phyloP scores from a whole-genome alignment of 345 rosid species.

The Microthlaspi erraticum region DNA sequence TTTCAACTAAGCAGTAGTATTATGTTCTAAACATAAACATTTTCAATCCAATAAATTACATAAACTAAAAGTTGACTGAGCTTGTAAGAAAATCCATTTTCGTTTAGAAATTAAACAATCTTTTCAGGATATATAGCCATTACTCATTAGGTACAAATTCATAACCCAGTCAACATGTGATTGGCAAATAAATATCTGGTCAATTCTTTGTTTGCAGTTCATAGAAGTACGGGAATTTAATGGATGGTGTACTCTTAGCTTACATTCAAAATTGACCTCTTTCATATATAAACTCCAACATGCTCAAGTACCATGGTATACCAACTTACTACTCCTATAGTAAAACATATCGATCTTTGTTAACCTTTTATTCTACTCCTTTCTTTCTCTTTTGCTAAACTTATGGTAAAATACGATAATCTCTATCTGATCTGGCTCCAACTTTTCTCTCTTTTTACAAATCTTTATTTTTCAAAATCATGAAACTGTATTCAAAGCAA shows the following conservation, averaged over 20 bases:
- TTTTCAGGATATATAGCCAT: too few species aligned
- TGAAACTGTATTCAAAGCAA: neutral
- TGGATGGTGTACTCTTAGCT: neutral
- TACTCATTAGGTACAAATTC: too few species aligned
- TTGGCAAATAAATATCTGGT: neutral
- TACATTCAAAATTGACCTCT: neutral
- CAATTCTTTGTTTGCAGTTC: neutral
- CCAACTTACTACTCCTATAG: constrained; percentile 1
- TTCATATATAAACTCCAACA: neutral
- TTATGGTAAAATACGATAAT: neutral
- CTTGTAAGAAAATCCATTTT: too few species aligned
- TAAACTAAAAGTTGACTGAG: too few species aligned
- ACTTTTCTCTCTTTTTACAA: neutral
- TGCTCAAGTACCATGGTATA: neutral
- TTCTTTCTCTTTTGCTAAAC: neutral
- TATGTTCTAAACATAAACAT: too few species aligned
- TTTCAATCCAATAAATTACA: too few species aligned
- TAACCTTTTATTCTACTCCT: neutral
- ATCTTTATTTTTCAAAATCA: neutral
- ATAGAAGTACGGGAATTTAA: neutral
- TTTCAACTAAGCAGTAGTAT: too few species aligned
- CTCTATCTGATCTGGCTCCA: neutral
- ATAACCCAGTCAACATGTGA: too few species aligned
- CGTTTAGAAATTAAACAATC: too few species aligned
- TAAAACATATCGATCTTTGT: neutral